These are phyloP conservation scores for Cardiospermum halicacabum DNA, from an alignment of 345 rosid species.

Conservation along the genomic window DNA sequence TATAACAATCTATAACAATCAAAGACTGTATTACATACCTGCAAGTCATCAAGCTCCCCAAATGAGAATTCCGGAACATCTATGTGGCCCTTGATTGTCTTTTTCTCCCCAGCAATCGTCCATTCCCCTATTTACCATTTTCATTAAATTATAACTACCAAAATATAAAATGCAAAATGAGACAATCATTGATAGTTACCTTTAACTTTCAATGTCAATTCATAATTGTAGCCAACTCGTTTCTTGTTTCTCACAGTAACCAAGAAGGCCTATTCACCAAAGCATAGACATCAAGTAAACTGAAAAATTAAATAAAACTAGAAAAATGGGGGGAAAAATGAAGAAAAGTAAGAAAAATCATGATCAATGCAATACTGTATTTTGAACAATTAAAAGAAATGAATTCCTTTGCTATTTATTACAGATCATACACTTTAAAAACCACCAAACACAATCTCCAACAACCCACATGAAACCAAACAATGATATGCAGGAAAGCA, in stretches of 20 bases:
- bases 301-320: background rate
- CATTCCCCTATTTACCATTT: conserved; percentile 64
- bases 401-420: background rate
- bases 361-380: background rate
- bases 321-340: no score
- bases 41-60: conserved; percentile 89
- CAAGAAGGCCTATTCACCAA: conserved; percentile 66
- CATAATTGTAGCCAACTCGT: conserved; percentile 83
- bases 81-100: conserved; percentile 54
- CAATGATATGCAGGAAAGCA: background rate
- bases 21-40: conserved; percentile 56
- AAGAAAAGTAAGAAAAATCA: background rate
- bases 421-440: background rate
- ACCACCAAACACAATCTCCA: background rate
- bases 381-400: background rate
- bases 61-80: conserved; percentile 83
- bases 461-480: background rate
- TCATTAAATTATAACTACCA: conserved; percentile 3
- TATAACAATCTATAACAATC: no score
- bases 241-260: conserved; percentile 89
- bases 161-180: background rate
- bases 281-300: background rate
- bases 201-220: conserved; percentile 64
- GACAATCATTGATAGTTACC: conserved; percentile 33
- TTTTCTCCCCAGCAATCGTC: conserved; percentile 57